These are phyloP conservation scores for Heimioporus sp. DNA, from an alignment of 768 basidiomycete species.

Conservation along the genomic window DNA sequence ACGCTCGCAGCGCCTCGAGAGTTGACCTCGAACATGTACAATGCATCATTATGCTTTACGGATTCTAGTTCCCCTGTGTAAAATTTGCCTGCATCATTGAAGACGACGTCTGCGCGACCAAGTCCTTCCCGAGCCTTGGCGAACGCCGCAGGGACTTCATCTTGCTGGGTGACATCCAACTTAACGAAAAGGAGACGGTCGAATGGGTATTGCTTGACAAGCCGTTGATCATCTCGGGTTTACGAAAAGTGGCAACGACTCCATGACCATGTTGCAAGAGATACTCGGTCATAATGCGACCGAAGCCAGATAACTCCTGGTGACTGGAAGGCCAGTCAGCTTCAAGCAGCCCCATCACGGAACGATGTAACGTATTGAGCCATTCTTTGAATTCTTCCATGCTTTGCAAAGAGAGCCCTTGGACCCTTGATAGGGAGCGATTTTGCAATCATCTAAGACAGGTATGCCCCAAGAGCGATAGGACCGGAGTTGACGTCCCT, in stretches of 20 bases:
- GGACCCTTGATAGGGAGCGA: too few species aligned
- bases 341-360: too few species aligned
- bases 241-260: constrained; percentile 44
- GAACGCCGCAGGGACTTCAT: constrained; percentile 29
- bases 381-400: too few species aligned
- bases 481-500: too few species aligned
- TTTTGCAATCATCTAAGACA: too few species aligned
- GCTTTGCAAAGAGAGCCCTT: too few species aligned
- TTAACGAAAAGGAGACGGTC: constrained; percentile 28
- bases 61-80: constrained; percentile 35
- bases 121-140: constrained; percentile 20
- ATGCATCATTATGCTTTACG: constrained; percentile 27
- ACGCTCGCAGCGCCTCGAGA: constrained; percentile 37
- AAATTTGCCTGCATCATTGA: constrained; percentile 33
- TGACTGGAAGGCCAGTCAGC: constrained; percentile 6
- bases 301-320: constrained; percentile 40
- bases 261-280: constrained; percentile 35
- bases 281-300: constrained; percentile 30
- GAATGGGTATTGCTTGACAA: constrained; percentile 19
- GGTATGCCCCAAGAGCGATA: too few species aligned
- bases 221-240: constrained; percentile 31
- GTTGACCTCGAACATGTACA: constrained; percentile 34
- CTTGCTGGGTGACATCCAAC: constrained; percentile 30
- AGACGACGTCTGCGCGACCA: constrained; percentile 38
- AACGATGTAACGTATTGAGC: too few species aligned